phyloP scores from a whole-genome alignment of 495 filamentous ascomycete species.

The Talaromyces trachyspermus region DNA sequence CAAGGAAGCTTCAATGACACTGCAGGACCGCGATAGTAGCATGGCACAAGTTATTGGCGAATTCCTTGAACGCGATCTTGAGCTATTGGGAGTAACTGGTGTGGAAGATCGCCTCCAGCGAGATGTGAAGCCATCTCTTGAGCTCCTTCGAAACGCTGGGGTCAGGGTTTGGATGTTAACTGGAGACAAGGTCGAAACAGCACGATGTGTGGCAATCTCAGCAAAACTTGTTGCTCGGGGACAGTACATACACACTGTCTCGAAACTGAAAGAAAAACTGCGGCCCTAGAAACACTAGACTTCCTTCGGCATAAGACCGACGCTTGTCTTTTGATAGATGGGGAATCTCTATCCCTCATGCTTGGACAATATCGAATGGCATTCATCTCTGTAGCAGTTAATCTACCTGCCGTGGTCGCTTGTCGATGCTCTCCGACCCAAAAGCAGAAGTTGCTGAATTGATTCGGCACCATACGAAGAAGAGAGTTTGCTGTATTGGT shows the following conservation, averaged over 20 bases:
- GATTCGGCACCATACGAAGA: slow-evolving; percentile 86
- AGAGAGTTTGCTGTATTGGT: slow-evolving; percentile 92
- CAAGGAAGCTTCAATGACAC: slow-evolving; percentile 69
- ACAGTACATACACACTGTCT: slow-evolving; percentile 92
- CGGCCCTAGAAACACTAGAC: slow-evolving; percentile 77
- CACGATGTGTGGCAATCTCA: slow-evolving; percentile 90
- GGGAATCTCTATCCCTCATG: slow-evolving; percentile 78
- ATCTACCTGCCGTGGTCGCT: slow-evolving; percentile 84
- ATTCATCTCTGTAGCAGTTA: slow-evolving; percentile 85
- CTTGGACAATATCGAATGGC: slow-evolving; percentile 69
- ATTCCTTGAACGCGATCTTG: slow-evolving; percentile 80
- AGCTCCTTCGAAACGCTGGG: slow-evolving; percentile 94
- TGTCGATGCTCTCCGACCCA: slow-evolving; percentile 97
- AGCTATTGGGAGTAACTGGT: slow-evolving; percentile 91
- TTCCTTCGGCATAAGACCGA: slow-evolving; percentile 82
- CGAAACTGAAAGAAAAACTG: slow-evolving; percentile 53
- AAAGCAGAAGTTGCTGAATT: slow-evolving; percentile 84
- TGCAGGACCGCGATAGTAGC: slow-evolving; percentile 68
- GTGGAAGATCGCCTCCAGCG: slow-evolving; percentile 95
- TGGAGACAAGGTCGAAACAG: slow-evolving; percentile 97
- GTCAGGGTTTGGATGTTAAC: slow-evolving; percentile 99
- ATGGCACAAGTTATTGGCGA: slow-evolving; percentile 74
- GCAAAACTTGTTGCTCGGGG: slow-evolving; percentile 90
- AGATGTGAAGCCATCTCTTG: slow-evolving; percentile 90
- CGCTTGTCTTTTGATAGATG: slow-evolving; percentile 91